Base-by-base conservation (phyloP, 768 basidiomycete species). In the Psilocybe azurescens region DNA sequence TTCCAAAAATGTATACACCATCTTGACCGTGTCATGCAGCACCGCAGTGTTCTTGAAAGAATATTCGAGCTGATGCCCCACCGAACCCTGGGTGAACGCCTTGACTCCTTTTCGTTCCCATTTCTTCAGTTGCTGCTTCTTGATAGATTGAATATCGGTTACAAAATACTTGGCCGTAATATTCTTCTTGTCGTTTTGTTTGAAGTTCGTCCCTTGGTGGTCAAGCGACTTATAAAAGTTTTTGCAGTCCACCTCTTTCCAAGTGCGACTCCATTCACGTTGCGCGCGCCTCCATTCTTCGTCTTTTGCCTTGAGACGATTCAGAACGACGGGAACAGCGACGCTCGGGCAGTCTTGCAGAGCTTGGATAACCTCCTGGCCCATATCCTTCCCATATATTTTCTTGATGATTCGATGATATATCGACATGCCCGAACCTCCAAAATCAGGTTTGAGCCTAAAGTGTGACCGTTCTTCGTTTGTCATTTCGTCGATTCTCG, bases 151-250 rank as follows among this genome's bases (percentile, higher is more conserved):
- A 68, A 96, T 90, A 58, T 96, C 90, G 32, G 78, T 81, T 32
- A 94, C 88, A 69, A 97, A 93, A 65, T 88, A 78, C 72, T 94
- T 95, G 47, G 91, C 83, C 6, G 91, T 94, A 70, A 95, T 91
- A 61, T 83, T 85, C 77, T 94, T 94, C 86, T 98, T 98, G 82
- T 99, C 97, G 74, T 94, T 96, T 60, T 83, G 83, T 79, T 98
- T 99, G 87, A 97, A 97, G 61, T 84, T 87, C 73, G 93, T 92
- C 16, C 95, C 96, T 74, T 97, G 96, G 71, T 97, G 94, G 73
- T 99, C 97, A 53, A 99, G 87, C 32, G 91, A 90, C 78, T 97
- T 97, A 87, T 97, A 97, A 73, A 96, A 99, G 79, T 99, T 99
- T 78, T 95, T 95, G 59, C 90, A 90, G 69, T 99, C 95, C 53